Conservation (phyloP, 768 basidiomycete genomes). For the Dentipellis sp. region DNA sequence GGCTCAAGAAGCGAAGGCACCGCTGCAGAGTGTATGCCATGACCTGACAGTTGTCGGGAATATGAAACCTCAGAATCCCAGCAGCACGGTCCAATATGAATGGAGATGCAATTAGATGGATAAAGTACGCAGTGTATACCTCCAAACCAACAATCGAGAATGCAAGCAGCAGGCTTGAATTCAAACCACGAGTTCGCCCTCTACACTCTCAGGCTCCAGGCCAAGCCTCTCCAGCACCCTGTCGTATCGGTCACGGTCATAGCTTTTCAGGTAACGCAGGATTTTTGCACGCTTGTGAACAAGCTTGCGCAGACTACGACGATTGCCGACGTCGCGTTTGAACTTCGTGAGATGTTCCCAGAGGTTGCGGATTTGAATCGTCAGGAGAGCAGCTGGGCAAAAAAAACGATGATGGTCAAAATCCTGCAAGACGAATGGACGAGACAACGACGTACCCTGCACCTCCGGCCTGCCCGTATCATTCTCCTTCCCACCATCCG, state of each 20-base stretch:
- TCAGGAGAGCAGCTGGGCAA: constrained; percentile 70
- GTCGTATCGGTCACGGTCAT: constrained; percentile 65
- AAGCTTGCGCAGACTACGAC: constrained; percentile 64
- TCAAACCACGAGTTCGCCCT: constrained; percentile 82
- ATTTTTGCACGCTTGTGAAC: constrained; percentile 80
- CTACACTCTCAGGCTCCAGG: constrained; percentile 70
- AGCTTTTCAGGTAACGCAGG: constrained; percentile 65
- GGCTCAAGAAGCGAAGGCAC: neutral
- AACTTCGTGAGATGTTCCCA: constrained; percentile 63
- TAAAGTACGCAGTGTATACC: neutral
- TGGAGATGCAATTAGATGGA: neutral
- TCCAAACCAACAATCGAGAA: neutral
- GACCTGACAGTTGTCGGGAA: neutral
- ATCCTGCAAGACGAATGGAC: neutral
- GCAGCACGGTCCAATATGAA: neutral
- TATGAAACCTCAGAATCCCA: neutral
- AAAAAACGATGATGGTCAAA: constrained; percentile 1
- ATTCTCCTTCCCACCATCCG: constrained; percentile 50
- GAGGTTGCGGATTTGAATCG: constrained; percentile 76
- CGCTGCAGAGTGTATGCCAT: neutral
- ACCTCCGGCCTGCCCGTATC: constrained; percentile 85
- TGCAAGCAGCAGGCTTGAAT: neutral
- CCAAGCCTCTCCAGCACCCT: constrained; percentile 62
- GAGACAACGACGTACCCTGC: constrained; percentile 53
- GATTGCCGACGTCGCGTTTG: constrained; percentile 70